Evolutionary conservation across 208 protist genomes (phyloP).

Genomic region (Crithidia fasciculata): DNA sequence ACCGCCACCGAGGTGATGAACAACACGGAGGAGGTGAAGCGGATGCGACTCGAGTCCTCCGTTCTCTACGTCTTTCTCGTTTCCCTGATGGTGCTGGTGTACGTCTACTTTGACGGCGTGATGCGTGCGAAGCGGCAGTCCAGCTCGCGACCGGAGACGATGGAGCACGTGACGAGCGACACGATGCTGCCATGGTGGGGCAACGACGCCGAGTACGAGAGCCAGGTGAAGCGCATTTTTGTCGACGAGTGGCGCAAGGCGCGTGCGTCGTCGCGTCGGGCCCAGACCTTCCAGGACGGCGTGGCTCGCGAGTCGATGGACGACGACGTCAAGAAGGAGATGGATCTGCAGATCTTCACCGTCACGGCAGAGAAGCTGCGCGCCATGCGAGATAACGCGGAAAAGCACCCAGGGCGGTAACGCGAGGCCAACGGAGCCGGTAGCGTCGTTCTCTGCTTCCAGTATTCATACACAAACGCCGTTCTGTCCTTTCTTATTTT

Average conservation of each 20-base stretch:
- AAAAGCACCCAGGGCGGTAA: constrained; percentile 53
- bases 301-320: constrained; percentile 79
- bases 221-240: constrained; percentile 90
- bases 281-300: constrained; percentile 77
- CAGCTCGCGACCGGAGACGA: constrained; percentile 51
- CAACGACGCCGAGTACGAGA: constrained; percentile 88
- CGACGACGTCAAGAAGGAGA: constrained; percentile 66
- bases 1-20: constrained; percentile 88
- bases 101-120: constrained; percentile 66
- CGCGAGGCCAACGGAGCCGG: neutral
- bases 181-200: constrained; percentile 92
- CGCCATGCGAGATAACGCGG: constrained; percentile 76
- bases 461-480: no score
- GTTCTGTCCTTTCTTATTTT: no score
- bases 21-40: constrained; percentile 76
- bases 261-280: constrained; percentile 63
- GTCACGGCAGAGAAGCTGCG: constrained; percentile 78
- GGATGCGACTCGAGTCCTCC: constrained; percentile 60
- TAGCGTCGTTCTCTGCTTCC: no score
- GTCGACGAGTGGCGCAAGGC: constrained; percentile 87
- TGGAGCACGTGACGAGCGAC: constrained; percentile 75
- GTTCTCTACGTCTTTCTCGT: constrained; percentile 67
- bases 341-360: constrained; percentile 90
- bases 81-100: constrained; percentile 55
- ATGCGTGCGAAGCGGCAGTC: constrained; percentile 61